Percentiles rank a stretch among this genome's conserved stretches.
Evolutionary conservation across 441 rosid species (phyloP).

Genomic region (Mallotus repandus): DNA sequence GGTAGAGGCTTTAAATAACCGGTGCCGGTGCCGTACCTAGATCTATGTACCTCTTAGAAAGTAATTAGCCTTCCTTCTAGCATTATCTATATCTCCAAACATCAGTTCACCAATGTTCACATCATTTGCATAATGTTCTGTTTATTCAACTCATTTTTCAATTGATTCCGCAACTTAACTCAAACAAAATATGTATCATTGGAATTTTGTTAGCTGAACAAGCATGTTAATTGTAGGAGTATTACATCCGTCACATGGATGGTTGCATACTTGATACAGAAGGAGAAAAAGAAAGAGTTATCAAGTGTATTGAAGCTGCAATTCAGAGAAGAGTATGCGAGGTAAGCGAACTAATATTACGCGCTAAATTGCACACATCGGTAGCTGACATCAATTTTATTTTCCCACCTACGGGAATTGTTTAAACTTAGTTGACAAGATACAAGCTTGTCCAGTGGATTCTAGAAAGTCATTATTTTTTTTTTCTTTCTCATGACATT

Average conservation of each 20-base stretch:
- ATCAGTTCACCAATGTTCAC: not conserved
- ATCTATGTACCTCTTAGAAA: too few species aligned
- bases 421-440: too few species aligned
- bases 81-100: not conserved
- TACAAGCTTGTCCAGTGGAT: too few species aligned
- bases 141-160: not conserved
- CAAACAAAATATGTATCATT: not conserved
- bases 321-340: slow-evolving; percentile 80
- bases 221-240: slow-evolving; percentile 42
- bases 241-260: slow-evolving; percentile 81
- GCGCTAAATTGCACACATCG: not conserved
- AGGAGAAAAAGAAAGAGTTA: slow-evolving; percentile 82
- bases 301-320: slow-evolving; percentile 92
- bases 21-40: too few species aligned
- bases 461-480: too few species aligned
- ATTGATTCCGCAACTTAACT: not conserved
- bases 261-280: slow-evolving; percentile 79
- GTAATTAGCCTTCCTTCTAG: not conserved
- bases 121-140: not conserved
- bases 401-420: too few species aligned
- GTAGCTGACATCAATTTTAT: too few species aligned
- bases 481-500: too few species aligned
- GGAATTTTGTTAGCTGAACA: not conserved
- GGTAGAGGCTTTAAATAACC: not conserved
- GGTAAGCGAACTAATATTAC: slow-evolving; percentile 37